These are phyloP conservation scores for Penicillium crystallinum DNA, from an alignment of 495 filamentous ascomycete species.

Conservation along the genomic window DNA sequence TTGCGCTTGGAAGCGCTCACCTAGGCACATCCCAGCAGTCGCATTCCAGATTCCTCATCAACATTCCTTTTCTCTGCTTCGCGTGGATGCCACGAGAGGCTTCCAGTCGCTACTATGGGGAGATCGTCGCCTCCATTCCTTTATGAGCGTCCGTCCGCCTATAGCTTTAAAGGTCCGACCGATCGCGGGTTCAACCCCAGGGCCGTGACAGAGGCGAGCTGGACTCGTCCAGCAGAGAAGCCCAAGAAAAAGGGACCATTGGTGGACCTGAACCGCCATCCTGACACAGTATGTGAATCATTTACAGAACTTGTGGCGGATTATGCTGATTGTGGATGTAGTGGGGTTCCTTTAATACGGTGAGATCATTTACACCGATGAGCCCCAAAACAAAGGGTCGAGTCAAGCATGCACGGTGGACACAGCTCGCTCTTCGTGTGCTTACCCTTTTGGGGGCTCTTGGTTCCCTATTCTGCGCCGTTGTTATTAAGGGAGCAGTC, in stretches of 20 bases:
- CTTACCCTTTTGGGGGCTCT: slow-evolving; percentile 61
- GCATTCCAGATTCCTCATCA: slow-evolving; percentile 20
- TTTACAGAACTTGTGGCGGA: slow-evolving; percentile 7
- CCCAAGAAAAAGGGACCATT: slow-evolving; percentile 68
- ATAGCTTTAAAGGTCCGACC: slow-evolving; percentile 45
- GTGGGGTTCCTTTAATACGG: slow-evolving; percentile 43
- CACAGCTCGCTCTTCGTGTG: slow-evolving; percentile 62
- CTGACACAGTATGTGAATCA: slow-evolving; percentile 59
- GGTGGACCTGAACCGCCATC: slow-evolving; percentile 73
- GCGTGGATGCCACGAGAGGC: slow-evolving; percentile 33
- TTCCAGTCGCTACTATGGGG: slow-evolving; percentile 47
- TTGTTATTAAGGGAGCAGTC: slow-evolving; percentile 60
- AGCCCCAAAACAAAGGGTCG: slow-evolving; percentile 59
- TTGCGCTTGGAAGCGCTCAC: slow-evolving; percentile 15
- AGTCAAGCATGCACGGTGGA: slow-evolving; percentile 58
- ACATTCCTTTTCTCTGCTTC: slow-evolving; percentile 30
- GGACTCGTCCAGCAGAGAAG: slow-evolving; percentile 47
- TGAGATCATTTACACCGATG: slow-evolving; percentile 57
- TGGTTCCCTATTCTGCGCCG: slow-evolving; percentile 65
- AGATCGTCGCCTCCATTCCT: slow-evolving; percentile 66
- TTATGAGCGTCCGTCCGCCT: slow-evolving; percentile 55
- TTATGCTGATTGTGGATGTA: slow-evolving; percentile 13
- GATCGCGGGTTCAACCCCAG: slow-evolving; percentile 74
- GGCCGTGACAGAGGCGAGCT: slow-evolving; percentile 70
- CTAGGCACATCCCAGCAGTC: slow-evolving; percentile 14